These are phyloP conservation scores for Colletotrichum sp. DNA, from an alignment of 2,329 filamentous ascomycete genomes.

Conservation along the genomic window DNA sequence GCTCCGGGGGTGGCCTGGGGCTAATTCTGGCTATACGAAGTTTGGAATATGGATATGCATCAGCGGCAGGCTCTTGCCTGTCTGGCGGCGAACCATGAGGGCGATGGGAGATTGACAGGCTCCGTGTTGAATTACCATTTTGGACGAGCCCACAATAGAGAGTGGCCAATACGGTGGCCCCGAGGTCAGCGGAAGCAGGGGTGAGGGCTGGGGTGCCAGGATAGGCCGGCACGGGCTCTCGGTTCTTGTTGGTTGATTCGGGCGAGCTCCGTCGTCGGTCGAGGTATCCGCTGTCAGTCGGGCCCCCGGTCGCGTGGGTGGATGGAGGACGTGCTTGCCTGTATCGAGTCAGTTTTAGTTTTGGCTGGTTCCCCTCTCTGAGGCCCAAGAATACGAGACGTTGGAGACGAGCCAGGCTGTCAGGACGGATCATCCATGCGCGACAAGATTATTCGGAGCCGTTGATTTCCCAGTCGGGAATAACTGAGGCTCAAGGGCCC, in stretches of 20 bases:
- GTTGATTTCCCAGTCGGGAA: constrained; percentile 9
- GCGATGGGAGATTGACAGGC: constrained; percentile 18
- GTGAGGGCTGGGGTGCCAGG: neutral
- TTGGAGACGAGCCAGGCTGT: constrained; percentile 13
- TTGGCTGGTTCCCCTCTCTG: neutral
- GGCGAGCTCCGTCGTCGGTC: constrained; percentile 18
- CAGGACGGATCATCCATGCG: constrained; percentile 15
- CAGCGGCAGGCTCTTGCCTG: constrained; percentile 14
- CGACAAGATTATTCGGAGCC: constrained; percentile 11
- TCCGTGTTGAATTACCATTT: constrained; percentile 15
- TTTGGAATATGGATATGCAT: constrained; percentile 22
- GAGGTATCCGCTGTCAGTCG: constrained; percentile 19
- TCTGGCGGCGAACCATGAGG: constrained; percentile 16
- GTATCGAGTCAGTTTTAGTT: constrained; percentile 19
- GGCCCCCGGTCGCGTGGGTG: neutral
- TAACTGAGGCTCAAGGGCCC: constrained; percentile 12
- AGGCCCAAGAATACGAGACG: constrained; percentile 13
- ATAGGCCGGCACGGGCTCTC: neutral
- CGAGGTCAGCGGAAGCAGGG: neutral
- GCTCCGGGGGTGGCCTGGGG: constrained; percentile 17
- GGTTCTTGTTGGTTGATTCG: constrained; percentile 17
- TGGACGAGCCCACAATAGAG: constrained; percentile 11
- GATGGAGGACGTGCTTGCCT: constrained; percentile 6
- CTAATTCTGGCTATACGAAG: constrained; percentile 22
- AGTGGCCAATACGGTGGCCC: constrained; percentile 16